Evolutionary conservation across 345 rosid genomes (phyloP), one percentile per base, ranked within the genome.

Genomic region (Kernera saxatilis): DNA sequence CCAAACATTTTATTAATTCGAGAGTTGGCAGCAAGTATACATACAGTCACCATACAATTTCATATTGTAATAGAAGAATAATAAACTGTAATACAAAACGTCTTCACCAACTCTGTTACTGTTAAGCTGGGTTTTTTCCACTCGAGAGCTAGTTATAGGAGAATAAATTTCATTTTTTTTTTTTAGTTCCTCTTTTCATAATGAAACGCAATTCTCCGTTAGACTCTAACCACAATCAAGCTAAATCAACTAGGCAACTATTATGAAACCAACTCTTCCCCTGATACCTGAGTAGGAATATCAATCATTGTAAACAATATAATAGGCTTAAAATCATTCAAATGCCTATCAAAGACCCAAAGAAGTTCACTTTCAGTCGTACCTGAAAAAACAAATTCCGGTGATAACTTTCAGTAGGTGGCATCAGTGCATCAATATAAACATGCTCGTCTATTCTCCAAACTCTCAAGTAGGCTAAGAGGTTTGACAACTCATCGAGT

Each of bases 371-470:
- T 5, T 32, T 52, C 55, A 33, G 8, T 60, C 27, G 25, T 86
- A 90, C 98, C 92, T 93, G 98, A 60, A 88, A 93, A 81, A 81
- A 90, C 74, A 93, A 67, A 79, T 85, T 86, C 74, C 86, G 84
- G 71, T 93, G 93, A 77, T 86, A 93, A 71, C 81, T 74, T 77
- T 93, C 97, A 14, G 88, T 85, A 18, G 98, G 96, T 71, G 98
- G 91, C 98, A 93, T 87, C 25, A 93, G 70, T 19, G 90, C 83
- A 84, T 93, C 89, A 56, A 93, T 79, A 71, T 84, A 86, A 72
- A 87, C 85, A 77, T 91, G 80, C 43, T 77, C 80, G 69, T 87
- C 92, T 59, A 93, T 87, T 78, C 73, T 85, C 98, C 97, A 93
- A 37, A 86, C 83, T 82, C 86, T 91, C 79, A 91, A 73, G 81